Base-by-base conservation (phyloP, 169 alveolate genomes). In the Eimeria maxima region DNA sequence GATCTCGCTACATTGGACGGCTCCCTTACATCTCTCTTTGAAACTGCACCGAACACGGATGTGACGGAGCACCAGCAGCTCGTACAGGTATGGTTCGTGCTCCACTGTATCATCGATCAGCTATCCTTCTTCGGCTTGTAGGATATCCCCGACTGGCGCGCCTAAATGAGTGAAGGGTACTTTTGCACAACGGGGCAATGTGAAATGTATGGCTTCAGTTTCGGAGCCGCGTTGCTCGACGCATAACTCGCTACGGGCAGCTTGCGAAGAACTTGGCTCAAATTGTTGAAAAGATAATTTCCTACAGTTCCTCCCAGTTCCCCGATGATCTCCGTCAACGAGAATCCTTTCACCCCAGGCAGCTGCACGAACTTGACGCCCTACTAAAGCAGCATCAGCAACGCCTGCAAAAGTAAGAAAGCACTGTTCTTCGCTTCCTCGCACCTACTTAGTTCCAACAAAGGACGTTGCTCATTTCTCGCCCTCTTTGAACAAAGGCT, bases 191-290 rank as follows among this genome's bases (percentile, higher is more conserved):
- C 20, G 6, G 89, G 67, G 67, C 38, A 78, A 1, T 78, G 57
- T 42, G 44, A 24, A 3, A 11, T 78, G 67, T 22, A 29, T 38
- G 69, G 18, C 1, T 78, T 87, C 95, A 92, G 95, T 92, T 92
- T 73, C 91, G 95, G 50, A 83, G 95, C 71, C 95, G 95, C 63
- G 95, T 92, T 8, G 95, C 95, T 69, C 95, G 95, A n/a, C 95
- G 95, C 5, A 92, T 92, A 86, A 92, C 92, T 63, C 95, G 95
- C 44, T 92, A 92, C 86, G 95, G 91, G 73, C 84, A 76, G 86
- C 92, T 92, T 74, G 53, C 89, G 83, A 81, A 83, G 92, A 65
- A 65, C n/a, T 45, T 69, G 90, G 71, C 78, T 20, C 80, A 44
- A 13, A 60, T 92, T 44, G 91, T 92, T 13, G 95, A 92, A 29